Evolutionary conservation across 1,284 basidiomycete species (phyloP).

Genomic region (Puccinia polysora): DNA sequence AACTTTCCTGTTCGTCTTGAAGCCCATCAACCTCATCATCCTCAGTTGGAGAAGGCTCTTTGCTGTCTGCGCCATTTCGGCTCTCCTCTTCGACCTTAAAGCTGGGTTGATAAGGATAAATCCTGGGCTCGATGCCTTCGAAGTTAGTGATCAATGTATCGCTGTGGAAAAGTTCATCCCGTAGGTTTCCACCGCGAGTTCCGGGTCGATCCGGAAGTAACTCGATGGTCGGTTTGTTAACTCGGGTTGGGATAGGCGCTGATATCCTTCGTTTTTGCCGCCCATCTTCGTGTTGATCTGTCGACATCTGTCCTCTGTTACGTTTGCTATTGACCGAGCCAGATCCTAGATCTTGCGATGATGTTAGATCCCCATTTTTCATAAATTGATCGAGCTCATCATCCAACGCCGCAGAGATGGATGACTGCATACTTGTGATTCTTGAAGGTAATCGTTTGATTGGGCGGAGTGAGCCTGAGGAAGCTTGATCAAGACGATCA

Average conservation of each 20-base stretch:
- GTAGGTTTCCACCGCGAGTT: conserved; percentile 30
- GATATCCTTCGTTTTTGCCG: conserved; percentile 4
- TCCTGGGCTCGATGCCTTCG: not conserved
- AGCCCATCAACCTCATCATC: not conserved
- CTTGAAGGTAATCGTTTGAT: not conserved
- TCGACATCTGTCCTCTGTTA: not conserved
- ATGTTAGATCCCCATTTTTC: not conserved
- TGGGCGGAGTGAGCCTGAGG: not conserved
- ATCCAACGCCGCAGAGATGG: conserved; percentile 12
- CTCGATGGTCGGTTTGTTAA: conserved; percentile 2
- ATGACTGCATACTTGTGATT: too few species aligned
- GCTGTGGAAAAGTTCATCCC: not conserved
- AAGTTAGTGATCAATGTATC: not conserved
- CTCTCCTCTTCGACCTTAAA: not conserved
- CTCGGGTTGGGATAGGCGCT: not conserved
- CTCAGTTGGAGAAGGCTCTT: not conserved
- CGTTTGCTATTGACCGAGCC: conserved; percentile 1
- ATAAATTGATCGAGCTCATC: conserved; percentile 37
- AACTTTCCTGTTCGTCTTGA: not conserved
- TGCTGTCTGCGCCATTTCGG: not conserved
- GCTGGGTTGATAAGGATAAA: too few species aligned
- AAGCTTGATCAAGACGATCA: not conserved
- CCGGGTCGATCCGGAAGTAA: conserved; percentile 15
- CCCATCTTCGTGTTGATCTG: not conserved
- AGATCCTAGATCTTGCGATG: not conserved